phyloP scores from a whole-genome alignment of 352 stramenopile genomes.

The Pythium utonaiense region DNA sequence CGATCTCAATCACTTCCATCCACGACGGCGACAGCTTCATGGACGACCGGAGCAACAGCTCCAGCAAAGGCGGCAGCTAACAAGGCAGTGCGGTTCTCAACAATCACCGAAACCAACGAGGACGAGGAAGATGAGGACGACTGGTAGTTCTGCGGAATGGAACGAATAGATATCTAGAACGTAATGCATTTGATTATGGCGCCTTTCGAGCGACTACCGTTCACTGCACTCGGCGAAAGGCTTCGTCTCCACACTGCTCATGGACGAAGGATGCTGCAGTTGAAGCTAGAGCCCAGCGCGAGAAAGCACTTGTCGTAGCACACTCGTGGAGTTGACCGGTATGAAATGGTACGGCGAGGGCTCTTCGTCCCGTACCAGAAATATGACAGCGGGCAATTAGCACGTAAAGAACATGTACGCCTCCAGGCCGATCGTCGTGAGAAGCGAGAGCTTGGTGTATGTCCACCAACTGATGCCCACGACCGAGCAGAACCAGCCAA shows the following conservation, averaged over 20 bases:
- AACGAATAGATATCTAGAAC: not conserved
- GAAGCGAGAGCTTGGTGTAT: conserved; percentile 49
- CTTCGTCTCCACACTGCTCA: no score
- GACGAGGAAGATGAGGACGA: conserved; percentile 20
- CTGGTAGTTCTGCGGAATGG: not conserved
- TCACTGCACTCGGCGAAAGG: not conserved
- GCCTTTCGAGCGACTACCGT: not conserved
- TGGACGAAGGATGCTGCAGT: not conserved
- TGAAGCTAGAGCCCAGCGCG: not conserved
- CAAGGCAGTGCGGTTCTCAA: conserved; percentile 11
- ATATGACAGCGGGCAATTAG: conserved; percentile 25
- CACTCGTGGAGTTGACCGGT: not conserved
- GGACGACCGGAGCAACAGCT: not conserved
- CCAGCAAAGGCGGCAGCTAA: not conserved
- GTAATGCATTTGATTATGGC: not conserved
- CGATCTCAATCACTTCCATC: not conserved
- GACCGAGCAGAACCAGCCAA: conserved; percentile 36
- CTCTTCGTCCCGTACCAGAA: not conserved
- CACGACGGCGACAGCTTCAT: not conserved
- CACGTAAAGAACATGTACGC: conserved; percentile 80
- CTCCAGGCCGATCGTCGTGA: conserved; percentile 50
- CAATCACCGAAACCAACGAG: conserved; percentile 7
- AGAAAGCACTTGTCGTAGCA: not conserved
- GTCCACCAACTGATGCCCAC: conserved; percentile 64
- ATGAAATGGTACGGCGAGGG: conserved; percentile 1